Evolutionary conservation across 495 filamentous ascomycete species (phyloP).

Genomic region (Haplographium delicatum): DNA sequence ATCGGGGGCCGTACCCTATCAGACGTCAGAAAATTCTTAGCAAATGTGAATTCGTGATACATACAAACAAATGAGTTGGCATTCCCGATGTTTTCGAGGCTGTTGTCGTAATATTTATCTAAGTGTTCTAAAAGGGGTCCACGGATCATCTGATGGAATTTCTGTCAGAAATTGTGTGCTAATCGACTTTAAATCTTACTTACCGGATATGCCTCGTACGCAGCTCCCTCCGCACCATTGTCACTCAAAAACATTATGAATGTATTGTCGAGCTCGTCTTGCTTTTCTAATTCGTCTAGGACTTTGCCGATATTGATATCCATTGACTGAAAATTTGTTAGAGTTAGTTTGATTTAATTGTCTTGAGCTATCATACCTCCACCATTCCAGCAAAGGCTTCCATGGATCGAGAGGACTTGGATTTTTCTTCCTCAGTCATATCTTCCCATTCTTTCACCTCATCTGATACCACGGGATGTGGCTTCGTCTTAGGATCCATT

Average conservation of each 20-base stretch:
- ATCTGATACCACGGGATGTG: not conserved
- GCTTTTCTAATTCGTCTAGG: conserved; percentile 48
- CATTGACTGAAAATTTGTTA: no score
- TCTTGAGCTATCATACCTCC: no score
- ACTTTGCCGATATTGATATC: conserved; percentile 59
- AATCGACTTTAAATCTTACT: no score
- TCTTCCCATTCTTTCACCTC: conserved; percentile 39
- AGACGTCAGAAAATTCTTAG: no score
- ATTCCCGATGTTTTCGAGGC: conserved; percentile 55
- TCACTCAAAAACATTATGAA: conserved; percentile 61
- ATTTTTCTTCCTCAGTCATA: conserved; percentile 43
- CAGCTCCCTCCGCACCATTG: conserved; percentile 59
- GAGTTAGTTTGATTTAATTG: no score
- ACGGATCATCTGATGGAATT: conserved; percentile 43
- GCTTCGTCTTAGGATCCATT: conserved; percentile 45
- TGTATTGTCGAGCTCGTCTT: conserved; percentile 57
- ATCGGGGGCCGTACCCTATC: conserved; percentile 61
- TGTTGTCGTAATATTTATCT: conserved; percentile 64
- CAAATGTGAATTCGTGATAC: no score
- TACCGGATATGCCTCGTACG: conserved; percentile 59
- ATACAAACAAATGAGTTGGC: conserved; percentile 58
- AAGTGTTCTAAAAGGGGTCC: no score
- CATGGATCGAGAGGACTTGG: conserved; percentile 50
- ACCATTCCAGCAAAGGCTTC: conserved; percentile 61
- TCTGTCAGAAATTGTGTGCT: conserved; percentile 45